Evolutionary conservation across 1,139 yeast species (phyloP).

Genomic region (Saccharomyces hybrid): DNA sequence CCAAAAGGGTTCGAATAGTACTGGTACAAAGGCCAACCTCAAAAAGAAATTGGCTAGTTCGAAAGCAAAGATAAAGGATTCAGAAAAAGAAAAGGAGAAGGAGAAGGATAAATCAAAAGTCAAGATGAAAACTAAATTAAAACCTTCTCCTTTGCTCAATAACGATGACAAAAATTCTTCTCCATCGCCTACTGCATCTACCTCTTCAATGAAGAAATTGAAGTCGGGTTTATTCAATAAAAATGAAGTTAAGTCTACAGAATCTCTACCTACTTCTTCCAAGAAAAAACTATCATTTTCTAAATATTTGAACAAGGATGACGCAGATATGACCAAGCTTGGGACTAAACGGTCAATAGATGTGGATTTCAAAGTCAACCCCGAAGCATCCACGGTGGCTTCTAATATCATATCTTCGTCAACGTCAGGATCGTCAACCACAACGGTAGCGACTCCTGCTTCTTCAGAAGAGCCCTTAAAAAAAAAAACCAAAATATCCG

Average conservation of each 20-base stretch:
- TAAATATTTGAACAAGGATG: conserved; percentile 28
- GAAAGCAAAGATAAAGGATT: neutral
- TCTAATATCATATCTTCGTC: neutral
- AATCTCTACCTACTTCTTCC: conserved; percentile 5
- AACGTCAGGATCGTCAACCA: neutral
- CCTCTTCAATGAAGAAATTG: neutral
- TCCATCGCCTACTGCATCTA: neutral
- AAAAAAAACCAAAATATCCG: neutral
- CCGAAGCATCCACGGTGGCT: neutral
- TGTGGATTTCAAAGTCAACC: conserved; percentile 1
- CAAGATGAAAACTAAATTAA: neutral
- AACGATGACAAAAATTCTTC: neutral
- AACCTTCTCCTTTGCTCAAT: neutral
- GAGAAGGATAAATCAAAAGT: neutral
- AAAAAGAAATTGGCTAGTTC: conserved; percentile 3
- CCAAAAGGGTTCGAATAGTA: conserved; percentile 1
- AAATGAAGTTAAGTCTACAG: neutral
- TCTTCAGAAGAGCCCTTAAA: conserved; percentile 5
- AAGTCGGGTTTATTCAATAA: neutral
- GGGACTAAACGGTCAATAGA: conserved; percentile 14
- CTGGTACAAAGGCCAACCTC: conserved; percentile 4
- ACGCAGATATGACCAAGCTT: conserved; percentile 9
- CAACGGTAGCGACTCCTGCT: conserved; percentile 3
- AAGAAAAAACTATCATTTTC: conserved; percentile 32
- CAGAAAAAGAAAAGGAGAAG: neutral